Percentiles rank a stretch among this genome's conserved stretches.
Evolutionary conservation across 208 protist species (phyloP).

Genomic region (Leishmania tarentolae): DNA sequence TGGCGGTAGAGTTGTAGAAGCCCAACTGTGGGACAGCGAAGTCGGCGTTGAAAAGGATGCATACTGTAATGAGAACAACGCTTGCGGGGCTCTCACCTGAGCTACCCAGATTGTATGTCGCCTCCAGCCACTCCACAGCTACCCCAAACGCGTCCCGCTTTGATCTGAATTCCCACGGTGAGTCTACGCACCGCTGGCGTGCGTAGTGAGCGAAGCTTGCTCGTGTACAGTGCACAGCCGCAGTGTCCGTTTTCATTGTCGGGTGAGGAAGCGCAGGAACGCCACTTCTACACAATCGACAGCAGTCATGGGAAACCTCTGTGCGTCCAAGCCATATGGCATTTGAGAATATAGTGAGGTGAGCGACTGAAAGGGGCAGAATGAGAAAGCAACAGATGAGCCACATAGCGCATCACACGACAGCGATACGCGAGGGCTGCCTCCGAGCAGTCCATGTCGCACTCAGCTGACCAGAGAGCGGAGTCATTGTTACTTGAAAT

Average conservation of each 20-base stretch:
- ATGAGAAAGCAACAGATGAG: neutral
- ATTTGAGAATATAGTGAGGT: neutral
- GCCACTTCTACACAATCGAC: neutral
- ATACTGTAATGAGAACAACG: constrained; percentile 11
- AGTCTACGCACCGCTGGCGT: neutral
- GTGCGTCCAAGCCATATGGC: neutral
- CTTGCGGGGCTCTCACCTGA: neutral
- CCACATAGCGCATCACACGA: neutral
- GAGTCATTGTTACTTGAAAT: neutral
- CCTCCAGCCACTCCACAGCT: constrained; percentile 18
- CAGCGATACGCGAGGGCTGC: neutral
- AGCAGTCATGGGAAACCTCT: too few relatives aligned
- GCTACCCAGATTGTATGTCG: constrained; percentile 4
- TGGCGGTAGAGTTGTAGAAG: constrained; percentile 32
- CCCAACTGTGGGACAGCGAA: constrained; percentile 43
- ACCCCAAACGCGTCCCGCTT: neutral
- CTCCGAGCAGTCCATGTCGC: neutral
- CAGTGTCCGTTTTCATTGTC: constrained; percentile 7
- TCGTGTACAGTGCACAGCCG: constrained; percentile 8
- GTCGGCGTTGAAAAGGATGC: constrained; percentile 22
- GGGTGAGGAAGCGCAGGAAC: neutral
- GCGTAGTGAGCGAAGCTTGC: constrained; percentile 7
- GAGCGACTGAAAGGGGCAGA: constrained; percentile 22
- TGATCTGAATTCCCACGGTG: constrained; percentile 19
- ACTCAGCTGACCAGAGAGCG: neutral